Evolutionary conservation across 2,329 filamentous ascomycete genomes (phyloP).

Genomic region (Calonectria pteridis): DNA sequence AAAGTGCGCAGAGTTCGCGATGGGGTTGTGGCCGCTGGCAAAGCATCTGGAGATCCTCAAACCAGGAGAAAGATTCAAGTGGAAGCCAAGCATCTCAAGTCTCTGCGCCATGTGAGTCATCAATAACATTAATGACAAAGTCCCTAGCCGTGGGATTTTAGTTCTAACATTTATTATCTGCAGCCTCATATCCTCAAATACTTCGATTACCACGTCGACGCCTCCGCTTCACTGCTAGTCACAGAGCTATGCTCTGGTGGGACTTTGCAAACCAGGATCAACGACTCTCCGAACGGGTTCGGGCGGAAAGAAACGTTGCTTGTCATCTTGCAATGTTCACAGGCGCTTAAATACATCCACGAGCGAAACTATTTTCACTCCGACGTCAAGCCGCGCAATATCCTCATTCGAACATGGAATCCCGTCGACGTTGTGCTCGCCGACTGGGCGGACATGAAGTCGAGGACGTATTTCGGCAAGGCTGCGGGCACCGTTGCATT

Average conservation of each 20-base stretch:
- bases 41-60: constrained; percentile 35
- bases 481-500: constrained; percentile 44
- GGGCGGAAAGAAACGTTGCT: constrained; percentile 32
- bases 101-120: constrained; percentile 43
- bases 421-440: constrained; percentile 48
- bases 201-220: constrained; percentile 34
- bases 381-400: constrained; percentile 50
- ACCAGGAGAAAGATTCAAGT: constrained; percentile 35
- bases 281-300: constrained; percentile 38
- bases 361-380: constrained; percentile 40
- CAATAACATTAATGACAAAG: neutral
- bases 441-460: constrained; percentile 48
- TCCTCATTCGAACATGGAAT: constrained; percentile 44
- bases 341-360: constrained; percentile 47
- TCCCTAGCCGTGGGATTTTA: too few relatives aligned
- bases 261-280: constrained; percentile 43
- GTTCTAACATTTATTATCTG: neutral
- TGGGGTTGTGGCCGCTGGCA: constrained; percentile 46
- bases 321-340: constrained; percentile 39
- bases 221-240: constrained; percentile 42
- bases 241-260: constrained; percentile 48
- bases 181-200: constrained; percentile 47
- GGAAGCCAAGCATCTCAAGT: constrained; percentile 41
- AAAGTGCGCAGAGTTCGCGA: constrained; percentile 44
- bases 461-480: constrained; percentile 16